A percentile compares a stretch with the other conserved stretches of the same genome.
These are phyloP conservation scores for Ogataea trehalophila DNA, from an alignment of 805 yeast genomes.

Conservation along the genomic window DNA sequence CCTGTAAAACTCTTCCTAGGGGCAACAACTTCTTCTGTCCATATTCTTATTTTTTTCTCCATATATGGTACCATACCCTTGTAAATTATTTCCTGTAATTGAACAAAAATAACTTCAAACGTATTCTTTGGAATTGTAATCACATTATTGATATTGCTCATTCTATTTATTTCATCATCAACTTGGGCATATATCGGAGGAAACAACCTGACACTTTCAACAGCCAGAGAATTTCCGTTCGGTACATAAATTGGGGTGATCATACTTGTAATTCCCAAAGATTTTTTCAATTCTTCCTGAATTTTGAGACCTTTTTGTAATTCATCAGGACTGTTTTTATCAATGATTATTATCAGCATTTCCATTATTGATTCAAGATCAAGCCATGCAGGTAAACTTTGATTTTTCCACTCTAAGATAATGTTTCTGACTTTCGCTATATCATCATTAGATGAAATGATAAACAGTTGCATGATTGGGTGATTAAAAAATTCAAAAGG, in stretches of 20 bases:
- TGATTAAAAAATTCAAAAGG: conserved; percentile 86
- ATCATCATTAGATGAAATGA: conserved; percentile 51
- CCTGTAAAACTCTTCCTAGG: conserved; percentile 77
- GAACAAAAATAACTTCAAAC: conserved; percentile 29
- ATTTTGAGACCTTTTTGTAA: conserved; percentile 33
- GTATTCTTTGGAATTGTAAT: conserved; percentile 14
- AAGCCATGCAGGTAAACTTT: conserved; percentile 53
- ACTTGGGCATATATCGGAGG: conserved; percentile 35
- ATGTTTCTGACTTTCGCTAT: conserved; percentile 54
- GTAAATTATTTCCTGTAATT: conserved; percentile 43
- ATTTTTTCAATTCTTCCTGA: conserved; percentile 28
- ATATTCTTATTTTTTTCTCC: conserved; percentile 71
- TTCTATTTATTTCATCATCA: conserved; percentile 40
- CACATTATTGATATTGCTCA: neutral
- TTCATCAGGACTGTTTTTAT: conserved; percentile 40
- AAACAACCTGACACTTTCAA: conserved; percentile 9
- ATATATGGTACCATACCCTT: conserved; percentile 70
- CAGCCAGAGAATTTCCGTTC: conserved; percentile 1
- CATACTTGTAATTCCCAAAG: conserved; percentile 17
- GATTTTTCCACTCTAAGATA: conserved; percentile 47
- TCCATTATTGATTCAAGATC: conserved; percentile 60
- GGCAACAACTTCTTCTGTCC: conserved; percentile 80
- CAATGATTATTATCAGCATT: conserved; percentile 46
- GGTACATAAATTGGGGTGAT: conserved; percentile 14
- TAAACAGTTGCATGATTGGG: conserved; percentile 72